Evolutionary conservation across 2,329 filamentous ascomycete species (phyloP), one percentile per base, ranked within the genome.

Genomic region (Chaetothyriales sp.): DNA sequence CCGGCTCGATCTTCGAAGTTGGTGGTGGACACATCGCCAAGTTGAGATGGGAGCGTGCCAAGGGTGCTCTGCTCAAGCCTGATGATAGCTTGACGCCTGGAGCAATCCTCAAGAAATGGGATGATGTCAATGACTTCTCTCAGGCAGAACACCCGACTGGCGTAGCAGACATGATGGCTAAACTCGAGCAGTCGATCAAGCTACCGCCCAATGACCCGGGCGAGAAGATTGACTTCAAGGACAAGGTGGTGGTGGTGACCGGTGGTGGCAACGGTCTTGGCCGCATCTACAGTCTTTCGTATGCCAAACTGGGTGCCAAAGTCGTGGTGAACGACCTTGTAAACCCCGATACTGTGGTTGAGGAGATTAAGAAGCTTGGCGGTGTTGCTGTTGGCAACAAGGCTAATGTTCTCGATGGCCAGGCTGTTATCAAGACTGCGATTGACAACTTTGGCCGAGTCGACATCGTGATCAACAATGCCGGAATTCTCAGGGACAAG

Each of bases 391-490:
- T 87, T 53, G 89, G 89, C 62, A 88, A 94, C 70, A 95, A 94
- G 75, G 88, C 87, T 53, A 94, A 86, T 47, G 89, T 89, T 54
- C 87, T 95, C 68, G 88, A 98, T 55, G 92, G 92, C 46, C 89
- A 95, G 51, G 77, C 77, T 43, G 87, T 97, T 46, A 83, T 98
- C 63, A 94, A 95, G 78, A 83, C 80, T 53, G 90, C 90, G 51
- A 94, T 98, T 63, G 90, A 97, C 65, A 82, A 85, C 43, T 97
- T 86, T 67, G 92, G 92, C 62, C 86, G 92, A 62, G 79, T 98
- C 62, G 92, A 98, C 66, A 89, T 98, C 57, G 71, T 98, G 58
- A 78, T 98, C 75, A 98, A 98, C 81, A 98, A 98, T 65, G 92
- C 92, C 50, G 92, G 92, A 65, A 98, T 98, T 62, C 81, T 98